Conservation (phyloP, 2,329 filamentous ascomycete genomes). For the Calonectria leucothoes region DNA sequence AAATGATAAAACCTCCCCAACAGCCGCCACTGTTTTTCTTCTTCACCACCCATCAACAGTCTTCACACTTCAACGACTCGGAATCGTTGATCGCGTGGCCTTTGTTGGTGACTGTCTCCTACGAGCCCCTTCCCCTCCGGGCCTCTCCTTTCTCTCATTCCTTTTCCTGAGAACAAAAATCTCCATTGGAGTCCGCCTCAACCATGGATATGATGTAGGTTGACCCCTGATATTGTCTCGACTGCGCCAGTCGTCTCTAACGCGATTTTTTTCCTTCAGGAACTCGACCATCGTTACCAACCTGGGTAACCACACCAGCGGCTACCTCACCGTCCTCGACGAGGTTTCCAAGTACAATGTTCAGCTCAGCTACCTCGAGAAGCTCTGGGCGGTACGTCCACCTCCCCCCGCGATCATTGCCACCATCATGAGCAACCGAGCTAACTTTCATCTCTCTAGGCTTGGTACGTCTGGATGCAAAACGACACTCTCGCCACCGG, state of each 20-base stretch:
- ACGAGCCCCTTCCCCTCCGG: conserved; percentile 2
- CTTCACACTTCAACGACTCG: conserved; percentile 35
- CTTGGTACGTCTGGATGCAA: conserved; percentile 98
- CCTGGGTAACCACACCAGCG: conserved; percentile 60
- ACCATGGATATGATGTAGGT: conserved; percentile 42
- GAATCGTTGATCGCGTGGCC: conserved; percentile 33
- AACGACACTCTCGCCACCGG: conserved; percentile 97
- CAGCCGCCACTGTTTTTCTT: conserved; percentile 39
- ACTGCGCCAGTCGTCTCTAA: conserved; percentile 22
- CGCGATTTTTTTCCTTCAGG: conserved; percentile 46
- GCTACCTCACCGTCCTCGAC: conserved; percentile 69
- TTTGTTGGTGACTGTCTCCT: conserved; percentile 28
- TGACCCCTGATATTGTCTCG: conserved; percentile 29
- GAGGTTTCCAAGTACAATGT: conserved; percentile 81
- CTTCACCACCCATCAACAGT: conserved; percentile 35
- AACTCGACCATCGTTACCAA: conserved; percentile 60
- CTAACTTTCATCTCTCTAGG: conserved; percentile 51
- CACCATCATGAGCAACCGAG: conserved; percentile 11
- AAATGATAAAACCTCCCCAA: conserved; percentile 48
- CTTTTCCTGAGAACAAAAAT: conserved; percentile 14
- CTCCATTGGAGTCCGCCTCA: conserved; percentile 25
- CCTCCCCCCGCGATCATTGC: conserved; percentile 46
- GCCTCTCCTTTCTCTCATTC: conserved; percentile 18
- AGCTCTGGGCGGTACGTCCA: conserved; percentile 82
- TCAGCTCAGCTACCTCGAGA: conserved; percentile 86